phyloP scores from a whole-genome alignment of 1,284 basidiomycete species.

The Ceratobasidium sp. region DNA sequence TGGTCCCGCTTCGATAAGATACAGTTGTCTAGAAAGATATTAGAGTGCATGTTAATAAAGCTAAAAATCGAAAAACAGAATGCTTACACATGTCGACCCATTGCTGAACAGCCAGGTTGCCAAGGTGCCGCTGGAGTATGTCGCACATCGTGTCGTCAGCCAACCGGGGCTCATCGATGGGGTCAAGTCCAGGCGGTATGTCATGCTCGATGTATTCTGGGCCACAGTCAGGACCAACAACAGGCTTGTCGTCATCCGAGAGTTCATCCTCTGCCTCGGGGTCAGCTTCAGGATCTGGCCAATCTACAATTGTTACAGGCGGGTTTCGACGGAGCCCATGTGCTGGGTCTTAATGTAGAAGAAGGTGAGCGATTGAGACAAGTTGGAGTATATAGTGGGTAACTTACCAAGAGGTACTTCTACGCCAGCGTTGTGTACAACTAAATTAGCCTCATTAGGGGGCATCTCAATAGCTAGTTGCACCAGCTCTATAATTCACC shows the following conservation, averaged over 20 bases:
- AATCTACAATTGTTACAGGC: background rate
- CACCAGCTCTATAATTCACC: too few species aligned
- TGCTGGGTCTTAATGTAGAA: background rate
- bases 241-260: background rate
- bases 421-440: too few species aligned
- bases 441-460: too few species aligned
- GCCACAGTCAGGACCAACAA: background rate
- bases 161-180: slow-evolving; percentile 4
- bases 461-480: too few species aligned
- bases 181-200: background rate
- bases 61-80: background rate
- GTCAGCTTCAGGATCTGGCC: background rate
- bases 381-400: too few species aligned
- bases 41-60: too few species aligned
- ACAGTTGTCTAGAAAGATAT: background rate
- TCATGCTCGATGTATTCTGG: background rate
- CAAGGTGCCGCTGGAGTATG: background rate
- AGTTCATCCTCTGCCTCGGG: background rate
- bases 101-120: background rate
- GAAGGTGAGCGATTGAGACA: too few species aligned
- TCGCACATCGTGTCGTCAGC: background rate
- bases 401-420: too few species aligned
- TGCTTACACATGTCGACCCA: slow-evolving; percentile 5
- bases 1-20: background rate
- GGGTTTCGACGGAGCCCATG: too few species aligned